A percentile compares a stretch with the other conserved stretches of the same genome.
Conservation (phyloP, 768 basidiomycete genomes). For the Psilocybe cyanescens region DNA sequence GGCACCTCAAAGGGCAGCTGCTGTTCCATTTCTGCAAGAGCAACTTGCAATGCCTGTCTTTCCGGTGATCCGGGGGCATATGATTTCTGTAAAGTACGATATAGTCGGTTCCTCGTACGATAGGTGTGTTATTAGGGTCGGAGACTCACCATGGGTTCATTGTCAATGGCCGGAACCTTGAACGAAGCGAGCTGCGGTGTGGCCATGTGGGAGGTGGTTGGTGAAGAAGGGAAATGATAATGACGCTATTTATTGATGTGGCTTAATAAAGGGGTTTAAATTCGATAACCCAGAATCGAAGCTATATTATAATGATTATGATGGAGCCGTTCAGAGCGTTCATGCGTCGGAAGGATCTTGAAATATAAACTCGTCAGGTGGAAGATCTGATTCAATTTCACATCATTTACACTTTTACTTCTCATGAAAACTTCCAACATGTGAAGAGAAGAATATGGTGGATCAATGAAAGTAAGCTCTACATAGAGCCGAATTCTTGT, state of each 20-base stretch:
- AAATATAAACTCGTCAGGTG: neutral
- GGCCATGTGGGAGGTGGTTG: conserved; percentile 48
- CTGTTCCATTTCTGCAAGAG: conserved; percentile 79
- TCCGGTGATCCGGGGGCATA: conserved; percentile 85
- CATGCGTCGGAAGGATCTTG: conserved; percentile 19
- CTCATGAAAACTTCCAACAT: too few species aligned
- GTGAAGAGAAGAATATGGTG: too few species aligned
- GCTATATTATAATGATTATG: neutral
- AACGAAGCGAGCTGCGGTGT: conserved; percentile 83
- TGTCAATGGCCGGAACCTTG: conserved; percentile 83
- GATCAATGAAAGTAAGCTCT: too few species aligned
- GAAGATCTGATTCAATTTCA: neutral
- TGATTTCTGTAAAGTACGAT: conserved; percentile 49
- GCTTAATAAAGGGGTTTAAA: conserved; percentile 5
- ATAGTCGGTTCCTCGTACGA: neutral
- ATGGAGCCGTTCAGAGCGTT: conserved; percentile 6
- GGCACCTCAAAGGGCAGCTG: conserved; percentile 91
- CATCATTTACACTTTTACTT: neutral
- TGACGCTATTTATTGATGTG: conserved; percentile 11
- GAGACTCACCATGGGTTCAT: conserved; percentile 87
- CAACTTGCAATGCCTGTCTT: conserved; percentile 70
- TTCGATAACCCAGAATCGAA: conserved; percentile 11
- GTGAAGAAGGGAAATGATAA: conserved; percentile 6
- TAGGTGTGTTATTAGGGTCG: neutral
- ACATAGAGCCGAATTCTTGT: too few species aligned